Conservation (phyloP, 768 basidiomycete species). For the Clavulina sp. region DNA sequence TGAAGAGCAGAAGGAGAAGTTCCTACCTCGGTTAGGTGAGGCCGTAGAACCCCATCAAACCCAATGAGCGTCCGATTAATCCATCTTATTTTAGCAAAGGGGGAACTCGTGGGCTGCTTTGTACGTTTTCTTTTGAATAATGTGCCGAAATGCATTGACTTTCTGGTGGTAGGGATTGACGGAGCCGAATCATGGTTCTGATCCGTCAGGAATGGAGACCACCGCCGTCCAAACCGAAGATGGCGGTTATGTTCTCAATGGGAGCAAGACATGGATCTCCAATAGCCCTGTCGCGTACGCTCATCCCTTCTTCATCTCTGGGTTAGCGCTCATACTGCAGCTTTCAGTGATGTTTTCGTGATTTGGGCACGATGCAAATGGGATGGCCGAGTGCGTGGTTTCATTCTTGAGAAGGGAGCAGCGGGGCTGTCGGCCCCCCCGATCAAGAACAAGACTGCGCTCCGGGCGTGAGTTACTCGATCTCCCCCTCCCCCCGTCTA, state of each 20-base stretch:
- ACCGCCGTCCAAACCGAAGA: constrained; percentile 59
- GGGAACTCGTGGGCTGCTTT: constrained; percentile 83
- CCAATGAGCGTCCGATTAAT: constrained; percentile 6
- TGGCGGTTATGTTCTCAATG: constrained; percentile 72
- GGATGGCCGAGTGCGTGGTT: constrained; percentile 81
- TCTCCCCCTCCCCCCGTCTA: constrained; percentile 5
- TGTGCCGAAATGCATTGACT: not conserved
- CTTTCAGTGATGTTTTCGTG: constrained; percentile 62
- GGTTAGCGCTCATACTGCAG: not conserved
- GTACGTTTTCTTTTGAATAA: constrained; percentile 30
- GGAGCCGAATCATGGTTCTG: constrained; percentile 93
- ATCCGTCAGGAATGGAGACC: constrained; percentile 96
- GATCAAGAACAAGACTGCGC: constrained; percentile 86
- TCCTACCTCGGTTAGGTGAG: constrained; percentile 63
- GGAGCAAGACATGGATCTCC: constrained; percentile 96
- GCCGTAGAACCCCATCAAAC: constrained; percentile 8
- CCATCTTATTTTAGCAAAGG: constrained; percentile 35
- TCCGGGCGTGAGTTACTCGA: constrained; percentile 42
- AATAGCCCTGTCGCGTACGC: constrained; percentile 74
- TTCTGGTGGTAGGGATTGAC: constrained; percentile 54
- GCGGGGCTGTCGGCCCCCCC: constrained; percentile 68
- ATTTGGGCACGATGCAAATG: constrained; percentile 93
- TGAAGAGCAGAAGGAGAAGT: constrained; percentile 79
- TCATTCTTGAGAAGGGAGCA: constrained; percentile 75
- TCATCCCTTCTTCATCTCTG: constrained; percentile 8